A percentile compares a stretch with the other conserved stretches of the same genome.
These are phyloP conservation scores for Knoxdaviesia capensis DNA, from an alignment of 2,329 filamentous ascomycete genomes.

Conservation along the genomic window DNA sequence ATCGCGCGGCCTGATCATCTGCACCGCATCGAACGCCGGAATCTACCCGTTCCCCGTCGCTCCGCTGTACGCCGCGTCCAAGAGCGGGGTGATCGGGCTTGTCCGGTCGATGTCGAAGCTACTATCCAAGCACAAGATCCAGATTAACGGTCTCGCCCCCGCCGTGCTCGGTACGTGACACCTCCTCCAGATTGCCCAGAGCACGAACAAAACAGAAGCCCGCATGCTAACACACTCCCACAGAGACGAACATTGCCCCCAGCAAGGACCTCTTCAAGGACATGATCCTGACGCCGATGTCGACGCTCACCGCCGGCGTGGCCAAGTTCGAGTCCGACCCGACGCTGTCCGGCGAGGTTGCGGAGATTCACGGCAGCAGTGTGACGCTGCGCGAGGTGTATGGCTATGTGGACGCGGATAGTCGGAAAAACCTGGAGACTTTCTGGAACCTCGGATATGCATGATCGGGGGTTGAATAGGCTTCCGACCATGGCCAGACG, in stretches of 20 bases:
- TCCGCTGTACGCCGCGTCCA: constrained; percentile 26
- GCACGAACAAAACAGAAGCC: too few species aligned
- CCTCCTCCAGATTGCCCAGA: not conserved
- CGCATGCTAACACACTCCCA: not conserved
- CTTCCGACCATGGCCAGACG: too few species aligned
- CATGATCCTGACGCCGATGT: constrained; percentile 30
- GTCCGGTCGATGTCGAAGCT: constrained; percentile 23
- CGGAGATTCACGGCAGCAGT: constrained; percentile 28
- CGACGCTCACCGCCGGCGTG: constrained; percentile 22
- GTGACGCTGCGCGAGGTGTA: constrained; percentile 23
- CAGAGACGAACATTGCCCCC: constrained; percentile 25
- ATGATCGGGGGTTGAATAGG: not conserved
- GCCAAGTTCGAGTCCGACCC: constrained; percentile 19
- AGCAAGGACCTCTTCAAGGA: constrained; percentile 20
- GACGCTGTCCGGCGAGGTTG: constrained; percentile 21
- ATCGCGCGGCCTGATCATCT: constrained; percentile 25
- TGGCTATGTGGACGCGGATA: constrained; percentile 26
- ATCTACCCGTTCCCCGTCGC: constrained; percentile 29
- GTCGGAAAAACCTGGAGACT: constrained; percentile 21
- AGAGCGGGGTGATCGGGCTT: constrained; percentile 25
- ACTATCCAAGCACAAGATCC: constrained; percentile 19
- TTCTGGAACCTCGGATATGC: constrained; percentile 27
- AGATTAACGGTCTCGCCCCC: constrained; percentile 29
- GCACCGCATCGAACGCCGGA: constrained; percentile 31
- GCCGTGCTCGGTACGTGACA: constrained; percentile 23